Percentiles rank a stretch among this genome's conserved stretches.
Evolutionary conservation across 208 protist species (phyloP).

Genomic region (Phytomonas serpens): DNA sequence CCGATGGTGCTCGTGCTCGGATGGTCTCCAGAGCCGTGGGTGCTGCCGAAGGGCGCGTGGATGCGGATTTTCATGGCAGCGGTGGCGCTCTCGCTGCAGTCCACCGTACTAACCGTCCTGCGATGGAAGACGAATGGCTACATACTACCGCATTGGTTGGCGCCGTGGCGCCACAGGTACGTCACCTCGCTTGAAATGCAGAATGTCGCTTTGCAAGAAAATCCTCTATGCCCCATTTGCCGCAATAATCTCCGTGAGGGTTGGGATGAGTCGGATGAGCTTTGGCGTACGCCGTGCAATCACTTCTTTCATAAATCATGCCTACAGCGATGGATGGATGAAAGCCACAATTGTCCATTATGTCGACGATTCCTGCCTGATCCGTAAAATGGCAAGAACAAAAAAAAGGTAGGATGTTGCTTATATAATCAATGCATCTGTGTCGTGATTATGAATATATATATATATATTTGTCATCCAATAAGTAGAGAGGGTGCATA

Average conservation of each 20-base stretch:
- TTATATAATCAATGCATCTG: neutral
- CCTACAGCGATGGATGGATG: constrained; percentile 21
- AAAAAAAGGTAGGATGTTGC: neutral
- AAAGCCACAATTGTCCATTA: constrained; percentile 21
- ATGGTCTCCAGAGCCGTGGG: neutral
- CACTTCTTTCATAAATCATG: constrained; percentile 28
- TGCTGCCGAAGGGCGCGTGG: neutral
- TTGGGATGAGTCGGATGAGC: constrained; percentile 15
- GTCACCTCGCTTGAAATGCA: constrained; percentile 10
- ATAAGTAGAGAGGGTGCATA: neutral
- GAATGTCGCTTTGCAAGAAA: constrained; percentile 8
- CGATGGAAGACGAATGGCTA: constrained; percentile 2
- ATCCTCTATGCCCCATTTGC: constrained; percentile 20
- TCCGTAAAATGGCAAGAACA: constrained; percentile 10
- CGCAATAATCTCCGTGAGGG: constrained; percentile 10
- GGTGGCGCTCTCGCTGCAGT: neutral
- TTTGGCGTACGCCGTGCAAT: constrained; percentile 25
- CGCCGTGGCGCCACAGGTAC: constrained; percentile 23
- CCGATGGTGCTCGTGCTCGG: constrained; percentile 4
- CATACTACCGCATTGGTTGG: constrained; percentile 16
- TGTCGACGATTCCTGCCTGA: constrained; percentile 20
- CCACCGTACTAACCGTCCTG: constrained; percentile 6
- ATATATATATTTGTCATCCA: neutral
- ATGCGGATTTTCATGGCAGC: neutral
- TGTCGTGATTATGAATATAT: constrained; percentile 4